phyloP scores from a whole-genome alignment of 306 rosid species.

The Trifolium subterraneum region DNA sequence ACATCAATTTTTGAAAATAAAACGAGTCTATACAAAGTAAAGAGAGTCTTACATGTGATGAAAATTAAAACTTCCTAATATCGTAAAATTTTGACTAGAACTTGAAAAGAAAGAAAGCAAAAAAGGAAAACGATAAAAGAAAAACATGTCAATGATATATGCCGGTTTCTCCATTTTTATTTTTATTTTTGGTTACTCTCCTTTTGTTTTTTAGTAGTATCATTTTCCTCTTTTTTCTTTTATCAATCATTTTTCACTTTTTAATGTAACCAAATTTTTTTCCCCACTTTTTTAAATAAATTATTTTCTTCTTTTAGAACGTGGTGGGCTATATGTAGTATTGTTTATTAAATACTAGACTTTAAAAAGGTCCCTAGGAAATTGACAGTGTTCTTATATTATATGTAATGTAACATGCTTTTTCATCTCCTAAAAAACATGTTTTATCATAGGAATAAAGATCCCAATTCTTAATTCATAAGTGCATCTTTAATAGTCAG shows the following conservation, averaged over 20 bases:
- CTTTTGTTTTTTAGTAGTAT: conserved; percentile 29
- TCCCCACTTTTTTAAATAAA: not conserved
- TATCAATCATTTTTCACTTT: too few relatives aligned
- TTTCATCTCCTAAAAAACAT: too few relatives aligned
- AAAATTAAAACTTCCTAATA: not conserved
- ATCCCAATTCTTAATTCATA: too few relatives aligned
- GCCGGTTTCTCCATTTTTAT: not conserved
- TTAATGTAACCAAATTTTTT: too few relatives aligned
- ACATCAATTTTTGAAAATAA: too few relatives aligned
- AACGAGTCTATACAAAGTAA: too few relatives aligned
- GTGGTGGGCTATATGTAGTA: not conserved
- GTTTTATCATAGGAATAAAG: too few relatives aligned
- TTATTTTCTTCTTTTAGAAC: conserved; percentile 6
- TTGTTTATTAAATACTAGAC: conserved; percentile 21
- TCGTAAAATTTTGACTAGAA: not conserved
- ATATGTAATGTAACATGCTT: too few relatives aligned
- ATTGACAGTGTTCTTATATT: conserved; percentile 1
- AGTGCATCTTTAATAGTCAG: too few relatives aligned
- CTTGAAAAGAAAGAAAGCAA: conserved; percentile 11
- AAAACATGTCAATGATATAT: conserved; percentile 4
- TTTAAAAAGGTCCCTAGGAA: not conserved
- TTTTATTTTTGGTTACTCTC: too few relatives aligned
- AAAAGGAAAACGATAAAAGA: conserved; percentile 10
- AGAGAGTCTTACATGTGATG: too few relatives aligned
- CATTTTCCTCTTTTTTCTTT: conserved; percentile 23